phyloP scores from a whole-genome alignment of 805 yeast species.

The Yarrowia sp. region DNA sequence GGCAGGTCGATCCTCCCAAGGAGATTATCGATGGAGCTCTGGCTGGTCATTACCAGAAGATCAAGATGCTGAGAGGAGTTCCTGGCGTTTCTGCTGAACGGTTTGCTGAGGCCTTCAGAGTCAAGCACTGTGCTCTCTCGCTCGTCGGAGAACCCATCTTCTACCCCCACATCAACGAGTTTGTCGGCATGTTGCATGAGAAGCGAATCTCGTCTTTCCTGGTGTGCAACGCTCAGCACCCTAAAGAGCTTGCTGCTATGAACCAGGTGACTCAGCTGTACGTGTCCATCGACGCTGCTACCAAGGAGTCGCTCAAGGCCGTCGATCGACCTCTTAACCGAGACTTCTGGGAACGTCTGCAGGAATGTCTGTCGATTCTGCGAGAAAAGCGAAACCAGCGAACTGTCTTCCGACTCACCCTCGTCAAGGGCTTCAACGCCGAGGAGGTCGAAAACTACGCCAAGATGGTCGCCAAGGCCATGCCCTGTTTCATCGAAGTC shows the following conservation, averaged over 20 bases:
- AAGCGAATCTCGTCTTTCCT: slow-evolving; percentile 82
- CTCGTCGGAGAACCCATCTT: slow-evolving; percentile 95
- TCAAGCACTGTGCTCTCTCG: slow-evolving; percentile 89
- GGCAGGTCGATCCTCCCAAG: slow-evolving; percentile 94
- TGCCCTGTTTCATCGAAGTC: slow-evolving; percentile 87
- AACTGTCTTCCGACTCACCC: slow-evolving; percentile 87
- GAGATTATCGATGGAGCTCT: slow-evolving; percentile 83
- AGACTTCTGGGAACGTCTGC: slow-evolving; percentile 91
- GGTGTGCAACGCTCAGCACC: slow-evolving; percentile 97
- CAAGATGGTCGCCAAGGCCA: slow-evolving; percentile 79
- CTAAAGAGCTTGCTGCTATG: slow-evolving; percentile 74
- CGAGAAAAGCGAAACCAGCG: slow-evolving; percentile 81
- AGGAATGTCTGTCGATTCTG: slow-evolving; percentile 79
- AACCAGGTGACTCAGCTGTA: slow-evolving; percentile 86
- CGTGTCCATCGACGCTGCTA: slow-evolving; percentile 94
- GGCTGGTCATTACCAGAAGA: slow-evolving; percentile 87
- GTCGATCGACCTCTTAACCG: slow-evolving; percentile 88
- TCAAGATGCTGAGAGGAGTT: slow-evolving; percentile 93
- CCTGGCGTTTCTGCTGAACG: slow-evolving; percentile 92
- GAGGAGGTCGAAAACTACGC: slow-evolving; percentile 81
- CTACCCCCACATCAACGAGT: slow-evolving; percentile 88
- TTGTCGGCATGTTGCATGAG: slow-evolving; percentile 79
- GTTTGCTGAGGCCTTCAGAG: slow-evolving; percentile 88
- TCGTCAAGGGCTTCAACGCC: slow-evolving; percentile 93
- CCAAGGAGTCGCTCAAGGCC: slow-evolving; percentile 75